A percentile compares a stretch with the other conserved stretches of the same genome.
phyloP scores from a whole-genome alignment of 805 yeast genomes.

The Ogataea ramenticola region DNA sequence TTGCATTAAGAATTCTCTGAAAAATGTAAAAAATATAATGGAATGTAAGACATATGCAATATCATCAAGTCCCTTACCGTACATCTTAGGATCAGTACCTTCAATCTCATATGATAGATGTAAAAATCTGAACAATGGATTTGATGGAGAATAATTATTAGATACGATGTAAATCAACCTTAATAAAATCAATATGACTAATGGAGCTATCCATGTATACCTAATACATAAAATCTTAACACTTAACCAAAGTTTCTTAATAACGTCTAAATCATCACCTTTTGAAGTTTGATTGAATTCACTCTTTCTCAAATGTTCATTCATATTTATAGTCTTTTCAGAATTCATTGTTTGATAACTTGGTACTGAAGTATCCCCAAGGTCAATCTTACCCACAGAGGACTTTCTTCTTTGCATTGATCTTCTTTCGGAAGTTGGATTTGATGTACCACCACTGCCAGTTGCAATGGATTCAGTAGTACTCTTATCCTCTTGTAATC shows the following conservation, averaged over 20 bases:
- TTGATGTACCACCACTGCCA: no score
- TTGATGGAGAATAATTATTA: slow-evolving; percentile 49
- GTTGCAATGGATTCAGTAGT: neutral
- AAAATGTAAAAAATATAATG: slow-evolving; percentile 82
- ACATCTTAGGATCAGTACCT: slow-evolving; percentile 47
- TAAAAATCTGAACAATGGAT: slow-evolving; percentile 58
- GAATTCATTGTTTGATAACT: slow-evolving; percentile 59
- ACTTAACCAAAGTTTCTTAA: slow-evolving; percentile 48
- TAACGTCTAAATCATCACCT: slow-evolving; percentile 15
- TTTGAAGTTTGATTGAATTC: slow-evolving; percentile 19
- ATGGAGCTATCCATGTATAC: slow-evolving; percentile 69
- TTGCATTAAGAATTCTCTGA: slow-evolving; percentile 89
- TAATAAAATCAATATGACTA: slow-evolving; percentile 36
- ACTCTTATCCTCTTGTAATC: slow-evolving; percentile 10
- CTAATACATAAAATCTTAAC: slow-evolving; percentile 51
- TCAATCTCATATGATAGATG: slow-evolving; percentile 56
- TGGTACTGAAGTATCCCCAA: slow-evolving; percentile 69
- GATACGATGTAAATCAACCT: slow-evolving; percentile 43
- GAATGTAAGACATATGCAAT: slow-evolving; percentile 70
- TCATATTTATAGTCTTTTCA: slow-evolving; percentile 33
- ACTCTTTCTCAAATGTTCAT: slow-evolving; percentile 2
- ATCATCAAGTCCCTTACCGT: slow-evolving; percentile 86
- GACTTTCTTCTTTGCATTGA: slow-evolving; percentile 28
- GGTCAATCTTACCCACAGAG: slow-evolving; percentile 64
- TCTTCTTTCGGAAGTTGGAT: slow-evolving; percentile 6